Evolutionary conservation across 1,139 yeast genomes (phyloP).

Genomic region (Sugiyamaella japonica): DNA sequence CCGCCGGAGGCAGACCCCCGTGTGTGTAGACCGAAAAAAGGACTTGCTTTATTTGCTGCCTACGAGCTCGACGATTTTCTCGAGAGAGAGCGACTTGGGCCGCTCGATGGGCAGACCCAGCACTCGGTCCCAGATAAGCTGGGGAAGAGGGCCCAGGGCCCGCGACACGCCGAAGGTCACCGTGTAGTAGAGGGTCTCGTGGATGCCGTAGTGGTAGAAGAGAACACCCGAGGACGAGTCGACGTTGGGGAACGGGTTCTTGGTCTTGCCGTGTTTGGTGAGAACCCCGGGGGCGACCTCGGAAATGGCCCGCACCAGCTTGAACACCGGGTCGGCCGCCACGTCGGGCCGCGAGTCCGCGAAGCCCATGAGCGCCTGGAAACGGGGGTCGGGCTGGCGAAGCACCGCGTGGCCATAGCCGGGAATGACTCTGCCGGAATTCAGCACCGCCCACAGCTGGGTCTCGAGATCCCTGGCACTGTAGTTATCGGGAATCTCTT

Average conservation of each 20-base stretch:
- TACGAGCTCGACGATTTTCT: conserved; percentile 39
- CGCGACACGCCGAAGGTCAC: conserved; percentile 98
- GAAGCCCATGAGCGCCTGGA: conserved; percentile 95
- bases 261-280: conserved; percentile 96
- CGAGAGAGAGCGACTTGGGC: conserved; percentile 90
- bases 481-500: conserved; percentile 69
- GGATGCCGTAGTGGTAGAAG: conserved; percentile 95
- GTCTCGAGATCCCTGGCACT: conserved; percentile 69
- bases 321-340: conserved; percentile 52
- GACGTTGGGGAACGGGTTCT: conserved; percentile 99
- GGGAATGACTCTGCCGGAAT: conserved; percentile 93
- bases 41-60: conserved; percentile 2
- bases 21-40: not conserved
- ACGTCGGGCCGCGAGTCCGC: conserved; percentile 50
- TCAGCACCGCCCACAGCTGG: conserved; percentile 88
- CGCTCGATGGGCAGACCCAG: conserved; percentile 95
- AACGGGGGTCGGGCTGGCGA: conserved; percentile 97
- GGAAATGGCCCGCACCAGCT: conserved; percentile 65
- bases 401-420: conserved; percentile 98
- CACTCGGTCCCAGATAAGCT: conserved; percentile 94
- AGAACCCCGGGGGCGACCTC: conserved; percentile 95
- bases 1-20: not conserved
- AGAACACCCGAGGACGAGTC: conserved; percentile 97
- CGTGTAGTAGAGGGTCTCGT: conserved; percentile 94
- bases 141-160: conserved; percentile 97